These are phyloP conservation scores for Trichocomaceae sp. DNA, from an alignment of 2,329 filamentous ascomycete genomes.

Conservation along the genomic window DNA sequence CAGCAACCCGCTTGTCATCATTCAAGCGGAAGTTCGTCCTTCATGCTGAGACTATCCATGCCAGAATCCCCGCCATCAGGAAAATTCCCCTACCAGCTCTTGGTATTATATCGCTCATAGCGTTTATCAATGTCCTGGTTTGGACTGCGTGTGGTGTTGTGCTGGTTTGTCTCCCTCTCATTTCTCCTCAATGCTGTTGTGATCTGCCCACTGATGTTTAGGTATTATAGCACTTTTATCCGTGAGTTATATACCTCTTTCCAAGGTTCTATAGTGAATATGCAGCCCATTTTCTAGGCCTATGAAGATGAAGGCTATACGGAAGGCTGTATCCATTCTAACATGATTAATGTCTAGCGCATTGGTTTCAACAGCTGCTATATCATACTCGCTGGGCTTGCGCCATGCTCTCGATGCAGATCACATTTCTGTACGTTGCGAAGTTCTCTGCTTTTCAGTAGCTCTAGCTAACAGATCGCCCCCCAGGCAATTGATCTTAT, in stretches of 20 bases:
- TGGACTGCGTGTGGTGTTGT: constrained; percentile 55
- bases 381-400: constrained; percentile 82
- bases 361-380: constrained; percentile 70
- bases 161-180: constrained; percentile 39
- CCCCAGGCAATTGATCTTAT: constrained; percentile 78
- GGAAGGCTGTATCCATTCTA: neutral
- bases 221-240: constrained; percentile 33
- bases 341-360: constrained; percentile 33
- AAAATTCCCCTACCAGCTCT: constrained; percentile 52
- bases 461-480: constrained; percentile 30
- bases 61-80: constrained; percentile 48
- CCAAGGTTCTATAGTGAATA: too few relatives aligned
- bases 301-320: neutral
- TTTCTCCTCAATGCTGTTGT: neutral
- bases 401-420: constrained; percentile 97
- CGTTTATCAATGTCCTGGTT: constrained; percentile 49
- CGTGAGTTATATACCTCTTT: constrained; percentile 23
- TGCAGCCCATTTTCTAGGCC: neutral
- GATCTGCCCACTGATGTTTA: neutral
- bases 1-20: neutral
- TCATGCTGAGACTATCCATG: constrained; percentile 43
- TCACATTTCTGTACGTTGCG: constrained; percentile 57
- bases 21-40: constrained; percentile 25
- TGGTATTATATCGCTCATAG: constrained; percentile 50
- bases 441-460: neutral